These are phyloP conservation scores for Corylus heterophylla DNA, from an alignment of 306 rosid genomes.

Conservation along the genomic window DNA sequence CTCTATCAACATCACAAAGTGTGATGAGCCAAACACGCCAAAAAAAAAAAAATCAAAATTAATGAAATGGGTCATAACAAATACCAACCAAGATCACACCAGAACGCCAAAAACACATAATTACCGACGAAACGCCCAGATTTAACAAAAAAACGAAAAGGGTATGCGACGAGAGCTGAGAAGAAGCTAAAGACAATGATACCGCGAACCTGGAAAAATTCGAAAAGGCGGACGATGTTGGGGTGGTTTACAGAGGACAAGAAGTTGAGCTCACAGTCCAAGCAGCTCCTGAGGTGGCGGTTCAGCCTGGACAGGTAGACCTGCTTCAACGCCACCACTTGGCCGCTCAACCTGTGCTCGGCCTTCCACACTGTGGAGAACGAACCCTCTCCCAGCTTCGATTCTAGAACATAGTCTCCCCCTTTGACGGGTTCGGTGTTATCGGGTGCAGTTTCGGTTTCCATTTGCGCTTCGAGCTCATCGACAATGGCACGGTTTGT, in stretches of 20 bases:
- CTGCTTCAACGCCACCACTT: slow-evolving; percentile 54
- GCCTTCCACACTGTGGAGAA: slow-evolving; percentile 56
- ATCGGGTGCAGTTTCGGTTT: background rate
- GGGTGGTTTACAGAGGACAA: slow-evolving; percentile 62
- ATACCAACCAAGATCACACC: background rate
- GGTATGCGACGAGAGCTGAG: background rate
- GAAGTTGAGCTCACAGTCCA: slow-evolving; percentile 56
- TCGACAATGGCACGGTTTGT: background rate
- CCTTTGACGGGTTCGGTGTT: background rate
- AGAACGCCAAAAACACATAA: background rate
- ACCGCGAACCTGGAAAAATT: slow-evolving; percentile 44
- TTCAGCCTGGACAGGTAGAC: slow-evolving; percentile 48
- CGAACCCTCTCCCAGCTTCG: slow-evolving; percentile 46
- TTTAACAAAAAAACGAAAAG: background rate
- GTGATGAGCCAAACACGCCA: background rate
- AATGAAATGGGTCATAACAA: background rate
- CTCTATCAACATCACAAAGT: background rate
- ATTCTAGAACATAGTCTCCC: slow-evolving; percentile 37
- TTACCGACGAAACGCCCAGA: background rate
- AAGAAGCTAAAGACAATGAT: background rate
- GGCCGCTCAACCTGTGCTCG: slow-evolving; percentile 29
- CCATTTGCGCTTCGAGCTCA: slow-evolving; percentile 18
- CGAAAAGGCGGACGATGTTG: slow-evolving; percentile 50
- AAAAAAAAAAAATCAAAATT: background rate
- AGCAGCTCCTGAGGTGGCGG: slow-evolving; percentile 36